Base-by-base conservation (phyloP, 139 green algal species). In the Astrephomene gubernaculifera region DNA sequence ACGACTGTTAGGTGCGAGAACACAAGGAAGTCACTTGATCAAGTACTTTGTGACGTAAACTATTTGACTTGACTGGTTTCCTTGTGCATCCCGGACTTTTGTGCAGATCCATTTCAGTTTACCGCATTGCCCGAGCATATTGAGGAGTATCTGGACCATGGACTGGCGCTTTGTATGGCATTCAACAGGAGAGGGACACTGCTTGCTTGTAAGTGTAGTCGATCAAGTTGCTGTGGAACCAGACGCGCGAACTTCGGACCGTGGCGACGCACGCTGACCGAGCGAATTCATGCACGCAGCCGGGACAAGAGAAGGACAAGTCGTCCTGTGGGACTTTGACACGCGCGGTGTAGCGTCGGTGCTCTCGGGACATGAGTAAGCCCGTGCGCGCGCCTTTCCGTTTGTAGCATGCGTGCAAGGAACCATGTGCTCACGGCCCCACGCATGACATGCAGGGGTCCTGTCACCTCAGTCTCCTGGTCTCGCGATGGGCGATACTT, bases 291-390 rank as follows among this genome's bases (percentile, higher is more conserved):
- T 19, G 21, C 36, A 8, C 65, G 91, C 95, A 94, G 93, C 93
- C 29, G 96, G 96, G 39, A 96, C 92, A 21, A 69, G 86, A 36
- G 89, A 95, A 38, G 97, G 96, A 3, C 67, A 85, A 43, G 88
- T 98, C 14, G 87, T 97, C 1, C 71, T 99, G 0, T 99, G 93
- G 94, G 95, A 98, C 87, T 96, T 95, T 79, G 92, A 96, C 53
- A 98, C 96, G 0, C 85, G 95, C 0, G 91, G 93, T 27, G 88
- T 97, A 0, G 95, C 92, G 0, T 78, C 87, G 8, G 53, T 79
- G 49, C 82, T 86, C 22, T 9, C 57, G 12, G 82, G 85, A 4
- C 89, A 96, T 86, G 89, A 57, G 89, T 91, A 84, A 75, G 84
- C 21, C 5, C 22, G 41, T 79, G 9, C 25, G 38, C 22, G 39